Conservation (phyloP, 352 stramenopile species). For the Phytophthora podocarpi region DNA sequence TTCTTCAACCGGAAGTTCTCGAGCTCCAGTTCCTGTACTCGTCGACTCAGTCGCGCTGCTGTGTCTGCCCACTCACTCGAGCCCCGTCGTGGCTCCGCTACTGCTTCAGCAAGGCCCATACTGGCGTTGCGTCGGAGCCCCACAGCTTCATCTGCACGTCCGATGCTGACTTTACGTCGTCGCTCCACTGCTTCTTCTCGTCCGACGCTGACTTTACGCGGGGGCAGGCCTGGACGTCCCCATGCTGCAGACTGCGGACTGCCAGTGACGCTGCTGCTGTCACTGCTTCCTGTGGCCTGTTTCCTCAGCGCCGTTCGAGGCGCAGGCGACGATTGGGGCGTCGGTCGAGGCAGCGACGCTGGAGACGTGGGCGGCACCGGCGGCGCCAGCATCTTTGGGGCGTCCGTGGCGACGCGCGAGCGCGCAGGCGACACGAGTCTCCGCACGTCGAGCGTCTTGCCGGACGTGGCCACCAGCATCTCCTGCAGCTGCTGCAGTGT, state of each 20-base stretch:
- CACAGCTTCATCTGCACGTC: neutral
- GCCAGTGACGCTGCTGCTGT: constrained; percentile 21
- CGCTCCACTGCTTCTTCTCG: constrained; percentile 19
- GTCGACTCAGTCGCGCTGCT: constrained; percentile 53
- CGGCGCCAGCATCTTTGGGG: neutral
- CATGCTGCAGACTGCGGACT: constrained; percentile 8
- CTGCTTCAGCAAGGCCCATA: constrained; percentile 1
- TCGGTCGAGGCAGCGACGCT: constrained; percentile 13
- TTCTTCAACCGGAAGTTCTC: constrained; percentile 69
- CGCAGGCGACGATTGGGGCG: constrained; percentile 13
- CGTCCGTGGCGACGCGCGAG: constrained; percentile 1
- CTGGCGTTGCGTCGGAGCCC: constrained; percentile 8
- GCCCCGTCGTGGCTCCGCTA: constrained; percentile 12
- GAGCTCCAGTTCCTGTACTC: constrained; percentile 68
- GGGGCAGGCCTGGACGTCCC: constrained; percentile 11
- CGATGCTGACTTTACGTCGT: constrained; percentile 15
- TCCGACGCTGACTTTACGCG: constrained; percentile 13
- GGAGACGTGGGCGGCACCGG: constrained; percentile 29
- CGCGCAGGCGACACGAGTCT: constrained; percentile 57
- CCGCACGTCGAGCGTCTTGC: constrained; percentile 69
- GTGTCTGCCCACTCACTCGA: constrained; percentile 60
- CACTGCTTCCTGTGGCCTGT: constrained; percentile 10
- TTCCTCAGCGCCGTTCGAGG: constrained; percentile 5
- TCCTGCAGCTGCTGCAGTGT: constrained; percentile 40
- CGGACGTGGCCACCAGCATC: constrained; percentile 19